phyloP scores from a whole-genome alignment of 345 rosid species.

The Fremontodendron californicum region DNA sequence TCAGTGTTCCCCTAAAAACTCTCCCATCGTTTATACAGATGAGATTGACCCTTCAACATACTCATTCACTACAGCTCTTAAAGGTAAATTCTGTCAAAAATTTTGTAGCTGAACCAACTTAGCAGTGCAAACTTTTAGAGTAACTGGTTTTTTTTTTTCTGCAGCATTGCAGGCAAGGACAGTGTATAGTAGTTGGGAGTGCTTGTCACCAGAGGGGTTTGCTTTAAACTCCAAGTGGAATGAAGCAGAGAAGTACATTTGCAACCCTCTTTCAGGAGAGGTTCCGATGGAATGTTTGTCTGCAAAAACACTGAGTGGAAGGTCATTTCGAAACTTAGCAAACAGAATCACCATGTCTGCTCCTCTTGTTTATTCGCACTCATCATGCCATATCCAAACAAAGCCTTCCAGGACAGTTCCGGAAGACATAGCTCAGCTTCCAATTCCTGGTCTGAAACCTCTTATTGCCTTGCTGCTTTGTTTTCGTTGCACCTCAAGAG shows the following conservation, averaged over 20 bases:
- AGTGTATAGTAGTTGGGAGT: constrained; percentile 49
- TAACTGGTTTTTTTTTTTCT: not conserved
- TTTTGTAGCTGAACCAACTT: not conserved
- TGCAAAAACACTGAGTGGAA: constrained; percentile 68
- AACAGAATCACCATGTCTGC: constrained; percentile 65
- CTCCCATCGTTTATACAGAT: no score
- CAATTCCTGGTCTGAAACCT: constrained; percentile 53
- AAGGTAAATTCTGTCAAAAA: constrained; percentile 49
- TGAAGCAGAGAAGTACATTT: constrained; percentile 94
- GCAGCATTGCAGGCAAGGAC: constrained; percentile 85
- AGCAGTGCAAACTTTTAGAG: not conserved
- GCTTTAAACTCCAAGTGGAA: constrained; percentile 89
- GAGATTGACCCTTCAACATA: constrained; percentile 92
- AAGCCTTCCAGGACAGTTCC: constrained; percentile 30
- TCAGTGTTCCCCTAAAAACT: no score
- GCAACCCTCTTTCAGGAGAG: constrained; percentile 91
- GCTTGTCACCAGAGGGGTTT: constrained; percentile 71
- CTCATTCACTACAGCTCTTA: constrained; percentile 83
- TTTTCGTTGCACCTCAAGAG: no score
- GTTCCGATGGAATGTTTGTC: constrained; percentile 96
- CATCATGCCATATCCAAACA: constrained; percentile 22
- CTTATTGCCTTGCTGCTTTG: not conserved
- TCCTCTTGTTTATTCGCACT: constrained; percentile 57
- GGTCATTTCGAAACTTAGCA: constrained; percentile 59
- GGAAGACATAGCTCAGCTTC: constrained; percentile 26